These are phyloP conservation scores for Venturia aucupariae DNA, from an alignment of 2,329 filamentous ascomycete species.

Conservation along the genomic window DNA sequence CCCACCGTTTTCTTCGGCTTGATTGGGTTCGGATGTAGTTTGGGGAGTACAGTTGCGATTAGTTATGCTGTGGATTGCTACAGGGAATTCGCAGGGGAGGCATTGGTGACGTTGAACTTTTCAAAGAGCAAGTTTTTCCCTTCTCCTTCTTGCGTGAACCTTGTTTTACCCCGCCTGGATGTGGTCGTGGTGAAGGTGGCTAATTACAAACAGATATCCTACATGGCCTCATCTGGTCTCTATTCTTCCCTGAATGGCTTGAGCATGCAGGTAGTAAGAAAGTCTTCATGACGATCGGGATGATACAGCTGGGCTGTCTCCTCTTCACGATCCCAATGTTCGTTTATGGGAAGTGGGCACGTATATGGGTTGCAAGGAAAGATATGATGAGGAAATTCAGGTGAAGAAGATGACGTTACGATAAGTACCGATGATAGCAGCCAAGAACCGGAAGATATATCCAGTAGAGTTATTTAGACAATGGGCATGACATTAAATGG, in stretches of 20 bases:
- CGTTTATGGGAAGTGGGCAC: constrained; percentile 84
- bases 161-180: too few relatives aligned
- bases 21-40: constrained; percentile 81
- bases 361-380: constrained; percentile 88
- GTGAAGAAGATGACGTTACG: neutral
- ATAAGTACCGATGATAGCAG: too few relatives aligned
- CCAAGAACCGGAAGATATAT: too few relatives aligned
- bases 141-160: neutral
- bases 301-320: constrained; percentile 73
- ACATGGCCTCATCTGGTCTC: constrained; percentile 77
- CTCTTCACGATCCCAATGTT: constrained; percentile 81
- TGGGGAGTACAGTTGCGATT: constrained; percentile 84
- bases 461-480: too few relatives aligned
- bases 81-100: constrained; percentile 85
- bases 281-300: constrained; percentile 74
- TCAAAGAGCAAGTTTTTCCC: constrained; percentile 60
- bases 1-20: constrained; percentile 89
- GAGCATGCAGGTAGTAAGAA: constrained; percentile 61
- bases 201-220: constrained; percentile 51
- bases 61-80: constrained; percentile 94
- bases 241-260: constrained; percentile 85
- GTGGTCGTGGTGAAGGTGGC: too few relatives aligned
- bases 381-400: constrained; percentile 54
- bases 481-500: too few relatives aligned
- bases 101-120: constrained; percentile 88